A percentile compares a stretch with the other conserved stretches of the same genome.
These are phyloP conservation scores for Juncus effusus DNA, from an alignment of 176 grass and related monocot genomes.

Conservation along the genomic window DNA sequence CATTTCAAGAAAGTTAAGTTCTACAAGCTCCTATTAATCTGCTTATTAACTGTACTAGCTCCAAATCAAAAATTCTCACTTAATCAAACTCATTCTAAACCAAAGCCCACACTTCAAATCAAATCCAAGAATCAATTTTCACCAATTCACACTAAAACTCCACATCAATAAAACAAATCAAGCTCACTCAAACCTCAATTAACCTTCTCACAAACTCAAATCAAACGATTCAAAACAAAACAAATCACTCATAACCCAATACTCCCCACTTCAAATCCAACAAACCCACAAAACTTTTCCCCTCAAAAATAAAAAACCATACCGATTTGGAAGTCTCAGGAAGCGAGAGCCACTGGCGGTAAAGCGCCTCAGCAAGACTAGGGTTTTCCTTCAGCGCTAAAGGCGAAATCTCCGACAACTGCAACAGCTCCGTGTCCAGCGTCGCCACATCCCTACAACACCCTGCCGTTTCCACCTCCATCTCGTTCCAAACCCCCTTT, in stretches of 20 bases:
- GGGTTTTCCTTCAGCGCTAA: slow-evolving; percentile 67
- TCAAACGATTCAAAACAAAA: too few species aligned
- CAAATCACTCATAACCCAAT: not conserved
- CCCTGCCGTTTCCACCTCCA: slow-evolving; percentile 60
- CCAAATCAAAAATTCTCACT: slow-evolving; percentile 3
- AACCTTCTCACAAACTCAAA: slow-evolving; percentile 24
- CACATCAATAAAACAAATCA: too few species aligned
- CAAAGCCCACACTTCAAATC: slow-evolving; percentile 3
- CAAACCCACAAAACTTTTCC: not conserved
- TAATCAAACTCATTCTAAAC: not conserved
- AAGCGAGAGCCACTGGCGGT: slow-evolving; percentile 85
- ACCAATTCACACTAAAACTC: not conserved
- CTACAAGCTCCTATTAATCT: not conserved
- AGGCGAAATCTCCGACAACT: slow-evolving; percentile 80
- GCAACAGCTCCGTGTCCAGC: slow-evolving; percentile 92
- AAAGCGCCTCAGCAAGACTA: slow-evolving; percentile 52
- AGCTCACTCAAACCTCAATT: not conserved
- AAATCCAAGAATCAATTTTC: not conserved
- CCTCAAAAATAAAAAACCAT: slow-evolving; percentile 10
- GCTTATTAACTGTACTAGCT: not conserved
- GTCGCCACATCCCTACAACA: slow-evolving; percentile 51
- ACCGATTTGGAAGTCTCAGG: slow-evolving; percentile 89
- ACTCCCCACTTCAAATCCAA: not conserved
- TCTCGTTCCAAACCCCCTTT: slow-evolving; percentile 31
- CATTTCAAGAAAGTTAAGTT: slow-evolving; percentile 20